Base-by-base conservation (phyloP, 352 stramenopile species). In the Globisporangium lucens region DNA sequence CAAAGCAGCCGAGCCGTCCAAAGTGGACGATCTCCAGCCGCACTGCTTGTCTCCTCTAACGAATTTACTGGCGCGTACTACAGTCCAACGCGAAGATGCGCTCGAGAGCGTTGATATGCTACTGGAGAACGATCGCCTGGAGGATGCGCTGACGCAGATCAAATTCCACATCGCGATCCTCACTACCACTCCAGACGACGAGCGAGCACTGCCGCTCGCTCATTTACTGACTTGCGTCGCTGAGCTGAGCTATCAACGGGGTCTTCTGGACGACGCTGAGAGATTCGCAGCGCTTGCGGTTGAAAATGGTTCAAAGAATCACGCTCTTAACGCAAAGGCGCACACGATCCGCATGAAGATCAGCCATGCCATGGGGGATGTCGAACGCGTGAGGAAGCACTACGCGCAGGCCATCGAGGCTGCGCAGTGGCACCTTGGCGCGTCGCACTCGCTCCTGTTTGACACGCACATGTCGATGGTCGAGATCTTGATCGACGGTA, bases 381-480 rank as follows among this genome's bases (percentile, higher is more conserved):
- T 88, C 4, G 20, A 66, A 0, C 52, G 41, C 0, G 61, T 68
- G 1, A 61, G 71, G 7, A 35, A 60, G 24, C 63, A 72, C 15
- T 89, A 83, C 58, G 3, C 29, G 0, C 61, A 72, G 3, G 80
- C 78, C 3, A n/a, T 86, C 9, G 70, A 71, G 12, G 61, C 66
- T 27, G 72, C 72, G 7, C 69, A 74, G n/a, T 85, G 77, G 72
- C 74, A 80, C 35, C 70, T 93, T 13, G 82, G 82, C 4, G 29
- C 30, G 0, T 30, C 49, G 0, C 80, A 90, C 59, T 70, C 75
- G 15, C 29, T 83, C 15, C 29, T 89, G 10, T 75, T 77, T 20
- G 75, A 83, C 24, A 79, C 74, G 0, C 79, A 82, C 58, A 73
- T 82, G 67, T 71, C 72, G 12, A 87, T 89, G 80, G 67, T 74